Conservation (phyloP, 2,329 filamentous ascomycete genomes). For the Rhytidhysteron rufulum region DNA sequence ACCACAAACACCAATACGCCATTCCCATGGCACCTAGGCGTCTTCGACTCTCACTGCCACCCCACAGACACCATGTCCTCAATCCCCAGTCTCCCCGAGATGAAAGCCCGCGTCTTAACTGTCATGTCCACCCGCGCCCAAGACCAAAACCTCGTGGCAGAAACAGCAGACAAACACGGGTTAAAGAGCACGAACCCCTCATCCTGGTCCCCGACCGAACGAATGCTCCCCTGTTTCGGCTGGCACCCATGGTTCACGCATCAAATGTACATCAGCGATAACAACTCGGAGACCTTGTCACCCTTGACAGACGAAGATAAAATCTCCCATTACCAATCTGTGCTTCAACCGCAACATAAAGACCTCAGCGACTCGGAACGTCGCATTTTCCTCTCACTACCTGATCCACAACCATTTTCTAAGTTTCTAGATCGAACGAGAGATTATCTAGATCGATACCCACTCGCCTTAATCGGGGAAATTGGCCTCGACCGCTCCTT, state of each 20-base stretch:
- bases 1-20: conserved; percentile 4
- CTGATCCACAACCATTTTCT: conserved; percentile 58
- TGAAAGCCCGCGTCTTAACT: conserved; percentile 64
- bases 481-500: conserved; percentile 75
- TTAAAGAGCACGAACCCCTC: conserved; percentile 33
- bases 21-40: conserved; percentile 67
- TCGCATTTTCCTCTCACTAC: conserved; percentile 51
- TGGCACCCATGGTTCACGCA: conserved; percentile 88
- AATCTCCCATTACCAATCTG: conserved; percentile 61
- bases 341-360: conserved; percentile 51
- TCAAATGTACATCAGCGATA: conserved; percentile 64
- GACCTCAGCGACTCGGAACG: conserved; percentile 36
- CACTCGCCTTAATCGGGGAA: conserved; percentile 68
- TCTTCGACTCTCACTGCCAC: conserved; percentile 80
- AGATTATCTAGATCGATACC: conserved; percentile 53
- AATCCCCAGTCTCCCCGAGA: conserved; percentile 55
- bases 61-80: conserved; percentile 73
- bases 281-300: conserved; percentile 24
- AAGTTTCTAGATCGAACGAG: conserved; percentile 56
- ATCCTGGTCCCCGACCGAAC: conserved; percentile 32
- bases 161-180: conserved; percentile 55
- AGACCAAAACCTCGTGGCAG: conserved; percentile 69
- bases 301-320: conserved; percentile 40
- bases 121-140: conserved; percentile 74
- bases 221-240: conserved; percentile 69